Conservation (phyloP, 2,329 filamentous ascomycete genomes). For the Alternaria ethzedia region DNA sequence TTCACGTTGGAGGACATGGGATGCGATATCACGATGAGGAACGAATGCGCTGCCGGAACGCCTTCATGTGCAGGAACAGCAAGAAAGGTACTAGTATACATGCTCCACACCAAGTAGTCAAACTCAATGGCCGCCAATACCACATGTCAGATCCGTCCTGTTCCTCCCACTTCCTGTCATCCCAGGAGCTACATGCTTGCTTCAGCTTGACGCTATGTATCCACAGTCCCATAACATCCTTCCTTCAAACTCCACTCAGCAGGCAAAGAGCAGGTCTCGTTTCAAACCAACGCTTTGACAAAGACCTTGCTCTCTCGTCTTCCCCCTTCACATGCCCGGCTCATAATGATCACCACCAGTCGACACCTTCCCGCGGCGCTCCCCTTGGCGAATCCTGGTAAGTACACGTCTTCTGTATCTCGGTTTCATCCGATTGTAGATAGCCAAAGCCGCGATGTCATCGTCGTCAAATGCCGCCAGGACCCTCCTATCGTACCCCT, state of each 20-base stretch:
- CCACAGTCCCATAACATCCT: neutral
- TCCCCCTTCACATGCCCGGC: neutral
- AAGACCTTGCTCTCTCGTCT: neutral
- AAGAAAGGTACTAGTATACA: neutral
- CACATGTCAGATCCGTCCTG: neutral
- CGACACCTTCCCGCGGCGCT: neutral
- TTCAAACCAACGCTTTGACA: neutral
- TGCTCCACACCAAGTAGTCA: neutral
- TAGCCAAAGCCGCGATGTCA: neutral
- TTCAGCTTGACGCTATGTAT: neutral
- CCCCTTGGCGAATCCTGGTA: neutral
- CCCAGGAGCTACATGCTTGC: neutral
- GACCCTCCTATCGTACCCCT: neutral
- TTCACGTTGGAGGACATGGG: neutral
- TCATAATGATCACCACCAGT: neutral
- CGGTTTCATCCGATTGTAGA: neutral
- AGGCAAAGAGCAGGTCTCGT: neutral
- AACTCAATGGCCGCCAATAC: neutral
- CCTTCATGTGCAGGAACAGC: neutral
- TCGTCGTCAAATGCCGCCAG: neutral
- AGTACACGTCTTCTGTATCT: neutral
- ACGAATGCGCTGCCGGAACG: neutral
- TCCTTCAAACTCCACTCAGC: neutral
- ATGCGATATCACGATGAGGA: neutral
- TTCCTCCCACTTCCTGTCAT: neutral